Evolutionary conservation across 257 asterid species (phyloP), one percentile per base, ranked within the genome.

Genomic region (Solanum etuberosum): DNA sequence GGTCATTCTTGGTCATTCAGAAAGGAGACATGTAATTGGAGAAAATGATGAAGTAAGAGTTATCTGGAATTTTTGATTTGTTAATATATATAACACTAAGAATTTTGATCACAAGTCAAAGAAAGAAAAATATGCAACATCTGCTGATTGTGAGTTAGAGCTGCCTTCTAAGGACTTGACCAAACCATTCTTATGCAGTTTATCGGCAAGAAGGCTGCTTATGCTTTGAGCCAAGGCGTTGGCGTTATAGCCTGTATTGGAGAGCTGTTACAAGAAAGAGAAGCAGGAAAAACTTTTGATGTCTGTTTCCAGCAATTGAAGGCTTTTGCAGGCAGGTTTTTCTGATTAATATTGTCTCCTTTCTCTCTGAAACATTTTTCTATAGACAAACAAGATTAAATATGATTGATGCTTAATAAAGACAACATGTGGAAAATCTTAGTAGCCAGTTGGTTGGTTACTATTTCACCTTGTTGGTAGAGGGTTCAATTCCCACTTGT

Each of bases 1-100:
- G 99, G 99, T 96, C 83, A 93, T 97, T 91, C 94, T 96, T 85
- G 99, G 99, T 82, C 99, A 97, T 87, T 97, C 99, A 78, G 99
- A 97, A 92, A 88, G 99, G 84, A 94, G 99, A 83, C 99, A 97
- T 89, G 57, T 97, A 65, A 91, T 97, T 88, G 98, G 98, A 89
- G 99, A 97, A 94, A 93, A 91, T 77, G 95, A 97, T 91, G 93
- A 95, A 87, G 99, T 97, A 92, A 88, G 85, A 29, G 85, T 31
- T 29, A 32, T 46, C 85, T 31, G 16, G 85, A 48, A 29, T 18
- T 81, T 48, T 48, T 81, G 31, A 31, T 81, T 48, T 81, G 31
- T 81, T 10, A 51, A 48, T 48, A 9, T 48, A 25, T 78, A 15
- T 5, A 81, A 81, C 42, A 20, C 2, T 20, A 25, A 9, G 93